Conservation (phyloP, 768 basidiomycete species). For the Phallus indusiatus region DNA sequence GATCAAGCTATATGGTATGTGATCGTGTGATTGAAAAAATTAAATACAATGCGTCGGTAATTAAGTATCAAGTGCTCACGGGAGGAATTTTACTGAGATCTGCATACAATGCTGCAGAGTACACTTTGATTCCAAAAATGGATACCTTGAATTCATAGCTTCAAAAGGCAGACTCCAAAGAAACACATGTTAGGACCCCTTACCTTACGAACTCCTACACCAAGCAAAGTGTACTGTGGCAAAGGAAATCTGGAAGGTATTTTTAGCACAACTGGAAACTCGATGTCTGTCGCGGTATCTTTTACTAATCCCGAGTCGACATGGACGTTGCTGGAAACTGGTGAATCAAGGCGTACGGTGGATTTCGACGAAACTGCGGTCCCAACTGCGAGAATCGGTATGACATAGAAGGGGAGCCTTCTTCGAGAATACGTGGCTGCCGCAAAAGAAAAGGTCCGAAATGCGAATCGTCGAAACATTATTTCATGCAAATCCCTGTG, state of each 20-base stretch:
- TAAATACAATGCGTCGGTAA: background rate
- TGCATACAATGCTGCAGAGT: conserved; percentile 85
- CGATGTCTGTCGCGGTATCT: conserved; percentile 70
- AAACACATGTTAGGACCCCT: background rate
- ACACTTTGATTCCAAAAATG: conserved; percentile 81
- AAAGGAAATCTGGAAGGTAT: conserved; percentile 55
- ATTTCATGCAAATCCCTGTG: no score
- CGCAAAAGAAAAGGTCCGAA: background rate
- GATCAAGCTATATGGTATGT: conserved; percentile 36
- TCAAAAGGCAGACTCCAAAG: no score
- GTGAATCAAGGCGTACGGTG: conserved; percentile 38
- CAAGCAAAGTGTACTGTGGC: conserved; percentile 62
- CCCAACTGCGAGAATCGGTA: conserved; percentile 19
- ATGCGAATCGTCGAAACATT: background rate
- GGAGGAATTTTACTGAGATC: conserved; percentile 51
- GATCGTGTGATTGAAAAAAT: background rate
- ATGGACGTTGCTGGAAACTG: conserved; percentile 12
- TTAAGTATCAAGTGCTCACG: background rate
- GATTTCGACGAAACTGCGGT: conserved; percentile 23
- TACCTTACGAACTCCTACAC: conserved; percentile 60
- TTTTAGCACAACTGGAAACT: conserved; percentile 57
- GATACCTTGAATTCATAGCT: conserved; percentile 47
- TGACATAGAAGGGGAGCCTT: background rate
- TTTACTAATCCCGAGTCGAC: conserved; percentile 16
- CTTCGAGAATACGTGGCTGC: no score